Conservation (phyloP, 768 basidiomycete species). For the Serendipita vermifera region DNA sequence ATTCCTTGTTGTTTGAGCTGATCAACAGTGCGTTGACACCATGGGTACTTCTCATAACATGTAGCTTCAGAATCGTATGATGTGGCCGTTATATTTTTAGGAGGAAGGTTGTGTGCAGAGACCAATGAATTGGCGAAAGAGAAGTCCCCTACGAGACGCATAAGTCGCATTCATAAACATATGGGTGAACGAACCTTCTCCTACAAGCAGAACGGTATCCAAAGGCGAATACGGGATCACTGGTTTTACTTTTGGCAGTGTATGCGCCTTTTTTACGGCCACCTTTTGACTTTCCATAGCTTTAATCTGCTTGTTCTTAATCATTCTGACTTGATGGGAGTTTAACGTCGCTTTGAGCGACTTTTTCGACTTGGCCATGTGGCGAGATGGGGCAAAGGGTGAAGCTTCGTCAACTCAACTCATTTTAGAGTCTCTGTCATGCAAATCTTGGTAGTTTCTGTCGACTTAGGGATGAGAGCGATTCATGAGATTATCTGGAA, state of each 20-base stretch:
- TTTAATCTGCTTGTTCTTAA: too few species aligned
- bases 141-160: slow-evolving; percentile 44
- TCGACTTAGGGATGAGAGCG: too few species aligned
- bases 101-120: slow-evolving; percentile 38
- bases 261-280: not conserved
- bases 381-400: too few species aligned
- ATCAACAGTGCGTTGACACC: slow-evolving; percentile 47
- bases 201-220: slow-evolving; percentile 46
- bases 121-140: slow-evolving; percentile 75
- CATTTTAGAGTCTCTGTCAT: too few species aligned
- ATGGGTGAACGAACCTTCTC: slow-evolving; percentile 49
- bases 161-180: not conserved
- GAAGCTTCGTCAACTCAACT: too few species aligned
- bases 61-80: slow-evolving; percentile 67
- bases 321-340: too few species aligned
- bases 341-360: too few species aligned
- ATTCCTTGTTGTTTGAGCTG: slow-evolving; percentile 45
- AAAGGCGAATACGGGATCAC: slow-evolving; percentile 8
- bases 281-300: too few species aligned
- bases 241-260: not conserved
- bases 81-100: slow-evolving; percentile 67
- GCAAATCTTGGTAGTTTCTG: too few species aligned
- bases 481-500: too few species aligned
- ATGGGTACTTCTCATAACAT: slow-evolving; percentile 75
- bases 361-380: too few species aligned